Conservation (phyloP, 495 filamentous ascomycete genomes). For the Cudoniella acicularis region DNA sequence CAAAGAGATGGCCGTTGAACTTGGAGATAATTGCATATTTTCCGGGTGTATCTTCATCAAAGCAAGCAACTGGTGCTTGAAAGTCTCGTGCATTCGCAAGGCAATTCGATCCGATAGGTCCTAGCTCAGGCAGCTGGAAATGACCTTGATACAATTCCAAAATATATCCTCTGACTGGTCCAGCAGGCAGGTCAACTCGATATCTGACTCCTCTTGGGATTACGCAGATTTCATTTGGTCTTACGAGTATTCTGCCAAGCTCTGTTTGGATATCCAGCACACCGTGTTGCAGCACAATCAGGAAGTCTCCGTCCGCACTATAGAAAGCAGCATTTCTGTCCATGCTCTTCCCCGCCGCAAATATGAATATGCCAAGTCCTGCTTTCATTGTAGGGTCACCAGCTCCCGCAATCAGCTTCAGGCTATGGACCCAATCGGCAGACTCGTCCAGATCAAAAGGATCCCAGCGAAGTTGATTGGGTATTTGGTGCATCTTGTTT, state of each 20-base stretch:
- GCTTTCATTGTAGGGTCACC: conserved; percentile 79
- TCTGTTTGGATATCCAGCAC: conserved; percentile 84
- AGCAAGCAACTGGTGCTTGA: conserved; percentile 74
- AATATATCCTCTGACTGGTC: conserved; percentile 66
- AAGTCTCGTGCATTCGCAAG: conserved; percentile 89
- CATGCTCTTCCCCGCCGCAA: conserved; percentile 81
- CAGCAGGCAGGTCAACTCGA: conserved; percentile 59
- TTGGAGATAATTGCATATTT: conserved; percentile 67
- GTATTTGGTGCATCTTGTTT: conserved; percentile 54
- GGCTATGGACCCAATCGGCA: conserved; percentile 74
- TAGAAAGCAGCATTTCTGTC: conserved; percentile 71
- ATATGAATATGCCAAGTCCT: conserved; percentile 79
- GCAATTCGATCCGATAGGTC: conserved; percentile 83
- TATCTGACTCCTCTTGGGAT: conserved; percentile 83
- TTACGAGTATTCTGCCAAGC: conserved; percentile 73
- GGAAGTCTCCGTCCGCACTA: conserved; percentile 84
- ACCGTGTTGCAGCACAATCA: conserved; percentile 83
- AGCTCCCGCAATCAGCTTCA: conserved; percentile 75
- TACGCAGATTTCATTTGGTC: conserved; percentile 85
- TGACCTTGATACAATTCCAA: conserved; percentile 84
- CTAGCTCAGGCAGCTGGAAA: conserved; percentile 81
- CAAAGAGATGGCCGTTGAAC: conserved; percentile 76
- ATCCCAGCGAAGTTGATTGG: conserved; percentile 86
- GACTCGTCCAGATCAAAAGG: conserved; percentile 72
- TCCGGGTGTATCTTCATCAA: conserved; percentile 54